Percentiles rank a stretch among this genome's conserved stretches.
Evolutionary conservation across 306 rosid genomes (phyloP).

Genomic region (Quercus parvula): DNA sequence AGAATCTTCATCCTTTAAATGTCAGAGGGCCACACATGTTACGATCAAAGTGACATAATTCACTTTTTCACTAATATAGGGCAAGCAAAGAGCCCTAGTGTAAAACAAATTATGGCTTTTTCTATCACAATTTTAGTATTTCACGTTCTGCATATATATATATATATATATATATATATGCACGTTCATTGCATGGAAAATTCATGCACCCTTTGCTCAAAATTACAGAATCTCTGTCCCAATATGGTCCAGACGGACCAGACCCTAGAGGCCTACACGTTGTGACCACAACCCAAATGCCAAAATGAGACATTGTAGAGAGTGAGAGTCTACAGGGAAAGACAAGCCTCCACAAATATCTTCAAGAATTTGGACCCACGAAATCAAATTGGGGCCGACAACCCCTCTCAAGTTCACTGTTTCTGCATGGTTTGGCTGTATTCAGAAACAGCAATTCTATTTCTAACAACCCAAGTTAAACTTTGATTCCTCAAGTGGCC

Average conservation of each 20-base stretch:
- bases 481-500: neutral
- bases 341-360: neutral
- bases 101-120: too few species aligned
- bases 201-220: neutral
- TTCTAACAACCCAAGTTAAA: neutral
- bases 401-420: neutral
- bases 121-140: too few species aligned
- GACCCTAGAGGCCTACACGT: too few species aligned
- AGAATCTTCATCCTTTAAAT: too few species aligned
- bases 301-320: neutral
- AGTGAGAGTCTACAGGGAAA: neutral
- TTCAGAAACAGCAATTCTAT: constrained; percentile 1
- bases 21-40: too few species aligned
- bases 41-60: too few species aligned
- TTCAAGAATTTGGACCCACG: constrained; percentile 13
- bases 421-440: neutral
- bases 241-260: neutral
- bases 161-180: too few species aligned
- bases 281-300: neutral
- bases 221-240: neutral
- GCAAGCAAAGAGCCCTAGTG: too few species aligned
- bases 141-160: too few species aligned
- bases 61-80: too few species aligned
- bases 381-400: constrained; percentile 28
- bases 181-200: neutral